Percentiles rank a stretch among this genome's conserved stretches.
These are phyloP conservation scores for Heteromeles arbutifolia DNA, from an alignment of 306 rosid species.

Conservation along the genomic window DNA sequence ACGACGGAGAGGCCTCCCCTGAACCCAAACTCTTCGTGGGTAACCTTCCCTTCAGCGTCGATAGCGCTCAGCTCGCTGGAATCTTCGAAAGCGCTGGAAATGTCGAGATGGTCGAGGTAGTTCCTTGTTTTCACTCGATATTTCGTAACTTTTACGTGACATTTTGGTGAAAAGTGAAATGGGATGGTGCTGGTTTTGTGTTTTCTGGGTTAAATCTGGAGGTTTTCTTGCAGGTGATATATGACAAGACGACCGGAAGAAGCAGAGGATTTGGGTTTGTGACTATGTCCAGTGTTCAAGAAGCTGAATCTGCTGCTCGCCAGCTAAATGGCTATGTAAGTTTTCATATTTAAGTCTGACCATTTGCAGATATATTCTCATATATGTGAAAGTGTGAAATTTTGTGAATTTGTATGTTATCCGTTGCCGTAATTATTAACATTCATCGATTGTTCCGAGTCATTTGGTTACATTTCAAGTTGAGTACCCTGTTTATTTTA, in stretches of 20 bases:
- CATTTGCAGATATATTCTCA: neutral
- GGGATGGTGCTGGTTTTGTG: neutral
- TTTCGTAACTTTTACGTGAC: neutral
- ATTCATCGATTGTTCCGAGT: neutral
- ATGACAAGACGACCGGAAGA: slow-evolving; percentile 80
- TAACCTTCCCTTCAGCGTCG: slow-evolving; percentile 72
- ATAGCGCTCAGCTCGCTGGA: slow-evolving; percentile 84
- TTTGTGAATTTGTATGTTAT: neutral
- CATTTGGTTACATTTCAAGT: neutral
- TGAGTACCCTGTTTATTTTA: neutral
- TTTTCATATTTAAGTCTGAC: neutral
- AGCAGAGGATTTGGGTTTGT: slow-evolving; percentile 97
- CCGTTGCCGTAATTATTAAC: neutral
- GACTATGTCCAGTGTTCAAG: slow-evolving; percentile 68
- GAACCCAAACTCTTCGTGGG: slow-evolving; percentile 78
- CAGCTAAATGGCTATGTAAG: slow-evolving; percentile 92
- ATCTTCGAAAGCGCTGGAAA: slow-evolving; percentile 64
- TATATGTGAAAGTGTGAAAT: neutral
- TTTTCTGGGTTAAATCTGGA: neutral
- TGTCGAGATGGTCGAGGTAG: slow-evolving; percentile 88
- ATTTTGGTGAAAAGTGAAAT: neutral
- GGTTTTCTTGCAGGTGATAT: slow-evolving; percentile 50
- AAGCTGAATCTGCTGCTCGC: slow-evolving; percentile 72
- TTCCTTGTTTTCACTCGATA: neutral
- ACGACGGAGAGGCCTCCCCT: slow-evolving; percentile 25